Base-by-base conservation (phyloP, 441 rosid genomes). In the Adansonia gregorii region DNA sequence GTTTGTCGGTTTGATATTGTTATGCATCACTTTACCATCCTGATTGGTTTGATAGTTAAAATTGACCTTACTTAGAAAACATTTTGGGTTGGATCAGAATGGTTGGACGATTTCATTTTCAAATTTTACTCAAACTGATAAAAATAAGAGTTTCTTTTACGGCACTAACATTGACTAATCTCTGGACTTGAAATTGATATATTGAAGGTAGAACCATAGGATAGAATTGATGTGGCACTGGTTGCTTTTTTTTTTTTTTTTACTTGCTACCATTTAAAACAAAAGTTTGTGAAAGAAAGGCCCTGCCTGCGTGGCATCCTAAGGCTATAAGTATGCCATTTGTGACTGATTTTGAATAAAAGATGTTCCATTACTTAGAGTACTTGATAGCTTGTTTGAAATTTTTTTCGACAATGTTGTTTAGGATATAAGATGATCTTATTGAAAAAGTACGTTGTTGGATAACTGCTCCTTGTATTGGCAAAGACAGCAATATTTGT, bases 181-280 rank as follows among this genome's bases (percentile, higher is more conserved):
- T 11, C n/a, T 61, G 66, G 17, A 61, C 66, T 24, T 24, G 17
- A 24, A 61, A 61, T 61, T 27, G 66, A 24, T 70, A 15, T 11
- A 12, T 69, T 51, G 52, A 24, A 49, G 59, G 73, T 49, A 7
- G 22, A 59, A 59, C 64, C 65, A 10, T 55, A 55, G 22, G 59
- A n/a, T 55, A 55, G 59, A 68, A 46, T 15, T 68, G 17, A 12
- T 20, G 48, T 15, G 8, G 41, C 1, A n/a, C 2, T 52, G 45
- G 6, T 27, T 49, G 45, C 2, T 6, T 4, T 31, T 70, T 14
- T 24, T 49, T 27, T 4, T 6, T 4, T 31, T 70, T 24, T 24
- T 49, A 48, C 58, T 48, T 12, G 43, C 19, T 48, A 2, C 24
- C 11, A 69, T 7, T 48, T 27, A 20, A 12, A 48, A 27, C 10